Base-by-base conservation (phyloP, 306 rosid genomes). In the Prunus fruticosa region DNA sequence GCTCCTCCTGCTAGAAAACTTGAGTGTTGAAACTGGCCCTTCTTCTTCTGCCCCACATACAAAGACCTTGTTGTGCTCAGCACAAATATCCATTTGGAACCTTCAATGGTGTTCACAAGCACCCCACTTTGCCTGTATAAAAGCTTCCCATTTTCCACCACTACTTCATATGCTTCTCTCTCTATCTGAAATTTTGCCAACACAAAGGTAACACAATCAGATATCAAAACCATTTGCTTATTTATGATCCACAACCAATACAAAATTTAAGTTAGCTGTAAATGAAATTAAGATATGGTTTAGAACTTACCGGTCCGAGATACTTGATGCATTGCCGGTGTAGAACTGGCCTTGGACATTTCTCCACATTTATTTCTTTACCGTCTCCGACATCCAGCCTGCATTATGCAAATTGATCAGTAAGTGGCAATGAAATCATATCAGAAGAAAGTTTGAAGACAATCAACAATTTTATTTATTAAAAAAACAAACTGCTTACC, bases 331-430 rank as follows among this genome's bases (percentile, higher is more conserved):
- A 89, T 80, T 93, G 98, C 43, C 90, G 84, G 34, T 89, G 97
- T 1, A 93, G 91, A 58, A 86, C 74, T 16, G 73, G 64, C 60
- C 96, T 88, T n/a, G 89, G 80, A 43, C 92, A 88, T 67, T 91
- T 93, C 79, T 88, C 89, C 15, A 86, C 78, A 65, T 81, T 90
- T 79, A 86, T 41, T 86, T 91, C 97, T 81, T 89, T 93, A 25
- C 98, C 97, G 69, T 87, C 91, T 81, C 98, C 98, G 60, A 90
- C 69, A 84, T 93, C 98, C 83, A 93, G 61, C 98, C 98, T 93
- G 65, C 65, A 81, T 78, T 53, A 76, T 38, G 71, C 30, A 45
- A 82, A 67, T n/a, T 13, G 60, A 53, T 16, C 43, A 82, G 50
- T 79, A 58, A 70, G 27, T 22, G 25, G 71, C 52, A 73, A 45